phyloP scores from a whole-genome alignment of 208 protist genomes.

The Trypanosoma rangeli region DNA sequence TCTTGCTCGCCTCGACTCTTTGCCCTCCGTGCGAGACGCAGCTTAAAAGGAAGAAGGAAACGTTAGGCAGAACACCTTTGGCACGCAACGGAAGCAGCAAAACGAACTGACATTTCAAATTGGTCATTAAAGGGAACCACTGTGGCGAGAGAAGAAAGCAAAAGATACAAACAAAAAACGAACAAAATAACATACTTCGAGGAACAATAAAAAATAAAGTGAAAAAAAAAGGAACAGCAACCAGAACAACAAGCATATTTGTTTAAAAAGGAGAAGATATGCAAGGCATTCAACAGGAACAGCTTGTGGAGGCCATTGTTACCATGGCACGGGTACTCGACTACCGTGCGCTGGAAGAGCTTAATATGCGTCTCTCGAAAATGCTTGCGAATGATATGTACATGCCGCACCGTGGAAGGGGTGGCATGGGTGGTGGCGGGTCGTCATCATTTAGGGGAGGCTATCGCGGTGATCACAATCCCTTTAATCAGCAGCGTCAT shows the following conservation, averaged over 20 bases:
- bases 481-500: neutral
- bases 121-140: neutral
- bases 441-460: constrained; percentile 9
- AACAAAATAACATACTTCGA: no score
- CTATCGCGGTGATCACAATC: neutral
- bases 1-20: neutral
- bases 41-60: constrained; percentile 3
- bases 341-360: constrained; percentile 31
- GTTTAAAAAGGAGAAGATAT: neutral
- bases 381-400: neutral
- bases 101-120: neutral
- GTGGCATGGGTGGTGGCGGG: constrained; percentile 1
- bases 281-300: constrained; percentile 21
- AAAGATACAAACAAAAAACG: neutral
- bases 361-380: constrained; percentile 28
- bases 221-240: neutral
- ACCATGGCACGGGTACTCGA: constrained; percentile 39
- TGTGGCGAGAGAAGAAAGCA: neutral
- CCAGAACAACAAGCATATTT: neutral
- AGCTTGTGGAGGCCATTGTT: constrained; percentile 37
- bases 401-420: neutral
- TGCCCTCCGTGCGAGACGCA: neutral
- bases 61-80: neutral
- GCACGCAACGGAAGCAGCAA: neutral
- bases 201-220: neutral